A percentile compares a stretch with the other conserved stretches of the same genome.
Conservation (phyloP, 2,329 filamentous ascomycete species). For the Fusarium mangiferae region DNA sequence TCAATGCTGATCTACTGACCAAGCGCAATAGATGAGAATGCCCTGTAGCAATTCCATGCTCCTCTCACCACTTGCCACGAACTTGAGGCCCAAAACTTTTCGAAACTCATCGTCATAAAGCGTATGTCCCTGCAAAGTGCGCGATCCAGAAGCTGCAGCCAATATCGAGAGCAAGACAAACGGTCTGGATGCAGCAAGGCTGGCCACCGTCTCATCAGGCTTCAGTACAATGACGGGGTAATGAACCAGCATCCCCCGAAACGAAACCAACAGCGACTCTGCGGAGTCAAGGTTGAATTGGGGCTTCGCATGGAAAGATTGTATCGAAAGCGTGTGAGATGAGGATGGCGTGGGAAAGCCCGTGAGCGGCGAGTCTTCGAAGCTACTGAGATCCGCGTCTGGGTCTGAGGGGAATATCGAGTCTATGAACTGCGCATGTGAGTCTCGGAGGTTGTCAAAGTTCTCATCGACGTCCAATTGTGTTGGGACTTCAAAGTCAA, state of each 20-base stretch:
- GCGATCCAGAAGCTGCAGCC: constrained; percentile 59
- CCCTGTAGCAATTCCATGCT: constrained; percentile 67
- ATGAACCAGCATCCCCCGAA: constrained; percentile 55
- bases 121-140: constrained; percentile 61
- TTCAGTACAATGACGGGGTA: constrained; percentile 58
- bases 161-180: constrained; percentile 66
- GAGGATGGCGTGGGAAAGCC: constrained; percentile 44
- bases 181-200: constrained; percentile 58
- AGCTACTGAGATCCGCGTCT: constrained; percentile 27
- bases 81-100: constrained; percentile 65
- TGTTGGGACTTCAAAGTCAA: constrained; percentile 60
- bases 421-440: constrained; percentile 57
- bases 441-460: constrained; percentile 56
- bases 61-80: constrained; percentile 66
- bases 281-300: constrained; percentile 67
- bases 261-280: constrained; percentile 55
- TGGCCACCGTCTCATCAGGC: constrained; percentile 54
- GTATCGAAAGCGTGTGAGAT: constrained; percentile 49
- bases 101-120: constrained; percentile 68
- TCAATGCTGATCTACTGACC: constrained; percentile 52
- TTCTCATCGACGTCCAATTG: constrained; percentile 51
- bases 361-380: constrained; percentile 35
- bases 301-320: constrained; percentile 58
- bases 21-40: constrained; percentile 66
- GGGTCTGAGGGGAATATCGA: constrained; percentile 49